Base-by-base conservation (phyloP, 192 early-diverging fungal species). In the Spizellomyces punctatus region DNA sequence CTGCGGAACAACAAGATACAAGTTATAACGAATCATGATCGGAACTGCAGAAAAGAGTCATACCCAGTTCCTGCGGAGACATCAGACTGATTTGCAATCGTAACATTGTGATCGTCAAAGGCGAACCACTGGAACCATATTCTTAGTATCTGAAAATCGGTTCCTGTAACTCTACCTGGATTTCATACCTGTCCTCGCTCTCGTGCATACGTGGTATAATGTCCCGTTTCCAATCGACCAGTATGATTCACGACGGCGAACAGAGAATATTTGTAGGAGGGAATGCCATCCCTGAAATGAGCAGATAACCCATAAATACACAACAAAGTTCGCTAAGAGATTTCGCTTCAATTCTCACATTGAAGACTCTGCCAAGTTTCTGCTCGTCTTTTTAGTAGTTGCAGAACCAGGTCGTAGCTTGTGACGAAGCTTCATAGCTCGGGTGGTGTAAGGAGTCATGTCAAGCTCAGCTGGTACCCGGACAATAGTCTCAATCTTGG, bases 181-280 rank as follows among this genome's bases (percentile, higher is more conserved):
- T 7, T 36, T 19, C 42, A 27, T 83, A 93, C 91, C 78, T 93
- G 80, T 42, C 85, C 88, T 17, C 95, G 87, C 55, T 86, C 85
- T 65, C 86, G 85, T 7, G 89, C 92, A 75, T 86, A 95, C 27
- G 92, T 90, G 5, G 90, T 95, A 75, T 99, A 99, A 76, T 99
- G 97, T 17, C 97, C 97, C 0, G 96, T 94, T 61, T 99, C 93
- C 71, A 98, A 76, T 64, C 87, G 88, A 12, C 97, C 97, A 58
- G 89, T 83, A 66, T 99, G 97, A 57, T 92, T 92, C 46, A 98
- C 89, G 14, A 99, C 92, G 9, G 94, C 93, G 83, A 97, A 97
- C 21, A 99, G 79, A 7, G 84, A 82, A 68, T 98, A 98, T 61
- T 86, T 76, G 79, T 91, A 91, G 3, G 90, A 80, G 0, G 90